A percentile compares a stretch with the other conserved stretches of the same genome.
phyloP scores from a whole-genome alignment of 2,329 filamentous ascomycete genomes.

The Fusarium sp. region DNA sequence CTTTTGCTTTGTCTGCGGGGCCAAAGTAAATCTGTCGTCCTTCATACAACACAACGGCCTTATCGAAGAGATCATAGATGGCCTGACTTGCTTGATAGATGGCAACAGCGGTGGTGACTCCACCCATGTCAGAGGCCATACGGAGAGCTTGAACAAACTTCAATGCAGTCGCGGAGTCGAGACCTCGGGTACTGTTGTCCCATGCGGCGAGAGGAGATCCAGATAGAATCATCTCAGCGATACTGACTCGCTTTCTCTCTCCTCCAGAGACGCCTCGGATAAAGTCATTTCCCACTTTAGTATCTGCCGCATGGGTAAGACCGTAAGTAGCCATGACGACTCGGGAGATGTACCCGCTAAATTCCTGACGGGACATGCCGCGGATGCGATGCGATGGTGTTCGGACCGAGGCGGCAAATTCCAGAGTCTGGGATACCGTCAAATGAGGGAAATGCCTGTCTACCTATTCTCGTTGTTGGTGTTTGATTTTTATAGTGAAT shows the following conservation, averaged over 20 bases:
- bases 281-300: conserved; percentile 83
- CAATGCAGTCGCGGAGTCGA: conserved; percentile 81
- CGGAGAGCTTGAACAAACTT: conserved; percentile 79
- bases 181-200: conserved; percentile 80
- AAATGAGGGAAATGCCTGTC: conserved; percentile 83
- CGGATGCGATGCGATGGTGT: conserved; percentile 76
- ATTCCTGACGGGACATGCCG: conserved; percentile 73
- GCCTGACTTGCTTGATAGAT: conserved; percentile 80
- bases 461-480: conserved; percentile 56
- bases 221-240: conserved; percentile 82
- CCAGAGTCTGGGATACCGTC: conserved; percentile 80
- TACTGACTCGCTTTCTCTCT: conserved; percentile 84
- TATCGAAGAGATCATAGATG: conserved; percentile 82
- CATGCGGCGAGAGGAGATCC: conserved; percentile 70
- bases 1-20: conserved; percentile 68
- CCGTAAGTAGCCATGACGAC: conserved; percentile 81
- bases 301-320: conserved; percentile 79
- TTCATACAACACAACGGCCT: conserved; percentile 81
- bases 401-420: conserved; percentile 78
- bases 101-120: conserved; percentile 74
- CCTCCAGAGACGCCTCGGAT: conserved; percentile 80
- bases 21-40: conserved; percentile 85
- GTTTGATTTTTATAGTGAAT: neutral
- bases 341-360: conserved; percentile 73
- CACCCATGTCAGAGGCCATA: conserved; percentile 74